Conservation (phyloP, 2,329 filamentous ascomycete species). For the Nemania sp. region DNA sequence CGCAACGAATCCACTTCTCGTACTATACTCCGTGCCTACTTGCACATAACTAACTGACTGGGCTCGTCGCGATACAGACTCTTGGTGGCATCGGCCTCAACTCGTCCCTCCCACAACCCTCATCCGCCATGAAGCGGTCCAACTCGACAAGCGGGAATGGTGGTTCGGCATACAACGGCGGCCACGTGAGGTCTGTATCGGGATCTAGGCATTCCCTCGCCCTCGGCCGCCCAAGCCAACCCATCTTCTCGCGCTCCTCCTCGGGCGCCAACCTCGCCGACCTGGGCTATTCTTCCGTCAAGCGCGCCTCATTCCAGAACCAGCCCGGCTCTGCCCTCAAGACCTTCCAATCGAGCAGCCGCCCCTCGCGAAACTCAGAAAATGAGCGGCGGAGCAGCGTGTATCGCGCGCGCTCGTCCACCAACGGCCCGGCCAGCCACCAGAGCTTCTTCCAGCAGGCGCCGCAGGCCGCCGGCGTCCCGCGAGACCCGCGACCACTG, state of each 20-base stretch:
- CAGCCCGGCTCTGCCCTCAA: slow-evolving; percentile 71
- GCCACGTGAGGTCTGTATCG: slow-evolving; percentile 85
- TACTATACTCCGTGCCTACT: not conserved
- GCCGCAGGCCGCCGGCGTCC: slow-evolving; percentile 82
- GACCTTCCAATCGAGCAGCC: slow-evolving; percentile 72
- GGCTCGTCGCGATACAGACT: slow-evolving; percentile 67
- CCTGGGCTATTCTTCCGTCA: slow-evolving; percentile 83
- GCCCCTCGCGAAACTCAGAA: slow-evolving; percentile 61
- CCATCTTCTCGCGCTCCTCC: slow-evolving; percentile 85
- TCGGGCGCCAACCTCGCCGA: slow-evolving; percentile 85
- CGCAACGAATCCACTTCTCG: slow-evolving; percentile 33
- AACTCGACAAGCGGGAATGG: slow-evolving; percentile 79
- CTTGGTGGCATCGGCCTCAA: slow-evolving; percentile 86
- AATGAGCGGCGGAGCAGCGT: slow-evolving; percentile 83
- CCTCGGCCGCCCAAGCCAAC: slow-evolving; percentile 84
- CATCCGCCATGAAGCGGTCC: slow-evolving; percentile 93
- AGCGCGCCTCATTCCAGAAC: slow-evolving; percentile 83
- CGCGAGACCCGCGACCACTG: slow-evolving; percentile 86
- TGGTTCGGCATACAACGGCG: slow-evolving; percentile 72
- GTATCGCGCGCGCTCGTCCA: slow-evolving; percentile 76
- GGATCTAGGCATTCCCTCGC: slow-evolving; percentile 88
- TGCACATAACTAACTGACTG: slow-evolving; percentile 24
- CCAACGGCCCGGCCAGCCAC: slow-evolving; percentile 74
- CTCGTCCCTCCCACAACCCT: slow-evolving; percentile 87
- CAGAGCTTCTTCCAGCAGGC: slow-evolving; percentile 96